A percentile compares a stretch with the other conserved stretches of the same genome.
These are phyloP conservation scores for Cladophialophora psammophila DNA, from an alignment of 2,329 filamentous ascomycete genomes.

Conservation along the genomic window DNA sequence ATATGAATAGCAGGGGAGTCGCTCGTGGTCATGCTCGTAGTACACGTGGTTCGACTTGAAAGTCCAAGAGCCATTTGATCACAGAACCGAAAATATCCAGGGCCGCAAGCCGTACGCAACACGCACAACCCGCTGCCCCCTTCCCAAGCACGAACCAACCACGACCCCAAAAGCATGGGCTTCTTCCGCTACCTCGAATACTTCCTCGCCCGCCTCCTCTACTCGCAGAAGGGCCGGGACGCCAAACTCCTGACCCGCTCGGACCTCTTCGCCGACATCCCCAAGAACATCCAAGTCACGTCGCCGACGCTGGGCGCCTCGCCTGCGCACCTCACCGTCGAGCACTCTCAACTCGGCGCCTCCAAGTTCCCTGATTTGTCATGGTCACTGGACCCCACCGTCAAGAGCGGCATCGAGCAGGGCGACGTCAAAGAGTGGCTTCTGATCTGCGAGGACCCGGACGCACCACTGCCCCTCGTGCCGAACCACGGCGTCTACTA, in stretches of 20 bases:
- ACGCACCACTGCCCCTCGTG: slow-evolving; percentile 55
- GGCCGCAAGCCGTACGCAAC: too few species aligned
- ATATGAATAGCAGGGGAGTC: not conserved
- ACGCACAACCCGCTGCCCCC: too few species aligned
- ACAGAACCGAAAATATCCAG: too few species aligned
- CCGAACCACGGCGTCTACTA: slow-evolving; percentile 57
- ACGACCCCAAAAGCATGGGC: slow-evolving; percentile 15
- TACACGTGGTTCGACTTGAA: too few species aligned
- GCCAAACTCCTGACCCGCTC: slow-evolving; percentile 25
- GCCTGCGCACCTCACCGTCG: slow-evolving; percentile 44
- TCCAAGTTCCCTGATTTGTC: slow-evolving; percentile 52
- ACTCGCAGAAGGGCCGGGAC: slow-evolving; percentile 26
- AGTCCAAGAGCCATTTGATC: too few species aligned
- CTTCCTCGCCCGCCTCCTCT: slow-evolving; percentile 28
- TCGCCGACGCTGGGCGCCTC: slow-evolving; percentile 45
- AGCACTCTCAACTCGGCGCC: slow-evolving; percentile 51
- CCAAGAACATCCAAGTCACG: slow-evolving; percentile 36
- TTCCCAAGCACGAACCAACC: not conserved
- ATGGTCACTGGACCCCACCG: slow-evolving; percentile 47
- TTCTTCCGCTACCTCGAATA: slow-evolving; percentile 31
- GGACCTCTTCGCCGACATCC: slow-evolving; percentile 22
- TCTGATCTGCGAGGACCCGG: slow-evolving; percentile 57
- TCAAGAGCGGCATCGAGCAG: slow-evolving; percentile 36
- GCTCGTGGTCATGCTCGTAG: too few species aligned
- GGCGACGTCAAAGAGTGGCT: slow-evolving; percentile 54